A percentile compares a stretch with the other conserved stretches of the same genome.
Conservation (phyloP, 2,329 filamentous ascomycete genomes). For the Nigrograna mackinnonii region DNA sequence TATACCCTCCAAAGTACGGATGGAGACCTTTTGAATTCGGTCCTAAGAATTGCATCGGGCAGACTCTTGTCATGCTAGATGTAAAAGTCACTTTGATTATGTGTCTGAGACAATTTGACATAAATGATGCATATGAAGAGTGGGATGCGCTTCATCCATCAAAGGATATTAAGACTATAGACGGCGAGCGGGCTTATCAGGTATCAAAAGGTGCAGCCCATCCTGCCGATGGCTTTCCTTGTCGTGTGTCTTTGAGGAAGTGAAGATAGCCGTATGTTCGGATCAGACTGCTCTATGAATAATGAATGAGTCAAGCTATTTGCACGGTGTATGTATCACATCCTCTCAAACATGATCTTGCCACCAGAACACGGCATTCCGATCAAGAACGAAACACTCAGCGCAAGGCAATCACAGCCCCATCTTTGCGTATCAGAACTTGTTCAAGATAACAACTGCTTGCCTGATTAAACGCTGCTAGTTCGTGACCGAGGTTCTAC, state of each 20-base stretch:
- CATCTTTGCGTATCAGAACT: too few relatives aligned
- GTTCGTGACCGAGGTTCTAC: too few relatives aligned
- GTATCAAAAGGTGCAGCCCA: slow-evolving; percentile 10
- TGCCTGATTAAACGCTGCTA: too few relatives aligned
- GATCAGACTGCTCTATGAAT: too few relatives aligned
- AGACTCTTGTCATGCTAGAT: slow-evolving; percentile 41
- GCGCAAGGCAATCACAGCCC: too few relatives aligned
- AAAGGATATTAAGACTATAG: neutral
- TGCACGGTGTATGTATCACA: too few relatives aligned
- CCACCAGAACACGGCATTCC: too few relatives aligned
- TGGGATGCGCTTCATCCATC: slow-evolving; percentile 10
- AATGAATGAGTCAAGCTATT: too few relatives aligned
- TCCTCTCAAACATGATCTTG: too few relatives aligned
- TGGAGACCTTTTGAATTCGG: slow-evolving; percentile 44
- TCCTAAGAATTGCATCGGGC: slow-evolving; percentile 40
- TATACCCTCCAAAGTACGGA: slow-evolving; percentile 13
- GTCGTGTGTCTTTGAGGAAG: neutral
- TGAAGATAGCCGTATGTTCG: too few relatives aligned
- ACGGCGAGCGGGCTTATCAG: slow-evolving; percentile 14
- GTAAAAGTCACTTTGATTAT: slow-evolving; percentile 30
- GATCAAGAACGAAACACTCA: too few relatives aligned
- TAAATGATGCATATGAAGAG: slow-evolving; percentile 21
- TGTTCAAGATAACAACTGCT: too few relatives aligned
- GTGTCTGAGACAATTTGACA: slow-evolving; percentile 21
- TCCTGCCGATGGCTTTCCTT: slow-evolving; percentile 22